These are phyloP conservation scores for Beta corolliflora DNA, from an alignment of 179 eudicot species.

Conservation along the genomic window DNA sequence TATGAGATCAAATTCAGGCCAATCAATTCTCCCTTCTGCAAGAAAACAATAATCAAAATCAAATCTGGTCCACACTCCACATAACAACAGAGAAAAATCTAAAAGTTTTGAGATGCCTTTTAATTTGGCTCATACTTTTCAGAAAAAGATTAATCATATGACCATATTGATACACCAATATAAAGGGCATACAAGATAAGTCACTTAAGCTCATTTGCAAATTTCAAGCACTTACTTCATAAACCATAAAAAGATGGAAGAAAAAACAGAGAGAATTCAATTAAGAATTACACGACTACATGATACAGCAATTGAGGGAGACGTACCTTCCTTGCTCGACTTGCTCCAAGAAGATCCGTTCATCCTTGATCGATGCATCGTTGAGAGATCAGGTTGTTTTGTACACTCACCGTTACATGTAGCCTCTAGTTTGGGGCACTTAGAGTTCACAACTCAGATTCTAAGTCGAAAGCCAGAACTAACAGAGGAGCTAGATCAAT, in stretches of 20 bases:
- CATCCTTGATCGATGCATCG: not conserved
- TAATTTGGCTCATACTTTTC: no score
- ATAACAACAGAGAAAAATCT: no score
- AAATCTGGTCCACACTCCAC: no score
- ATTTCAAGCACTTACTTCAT: not conserved
- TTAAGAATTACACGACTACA: not conserved
- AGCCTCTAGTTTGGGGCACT: constrained; percentile 13
- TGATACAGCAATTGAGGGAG: constrained; percentile 17
- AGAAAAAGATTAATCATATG: not conserved
- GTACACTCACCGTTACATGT: constrained; percentile 6
- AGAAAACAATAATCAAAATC: no score
- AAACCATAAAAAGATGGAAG: constrained; percentile 5
- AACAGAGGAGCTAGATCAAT: not conserved
- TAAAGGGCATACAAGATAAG: no score
- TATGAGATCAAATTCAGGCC: no score
- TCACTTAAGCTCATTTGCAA: no score
- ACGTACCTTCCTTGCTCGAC: constrained; percentile 16
- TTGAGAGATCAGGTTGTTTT: not conserved
- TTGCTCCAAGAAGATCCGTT: constrained; percentile 1
- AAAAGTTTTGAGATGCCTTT: no score
- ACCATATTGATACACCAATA: not conserved
- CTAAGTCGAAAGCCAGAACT: constrained; percentile 9
- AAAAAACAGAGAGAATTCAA: not conserved
- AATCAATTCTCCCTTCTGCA: no score
- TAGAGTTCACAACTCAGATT: not conserved